A percentile compares a stretch with the other conserved stretches of the same genome.
These are phyloP conservation scores for Tulasnella sp. DNA, from an alignment of 768 basidiomycete species.

Conservation along the genomic window DNA sequence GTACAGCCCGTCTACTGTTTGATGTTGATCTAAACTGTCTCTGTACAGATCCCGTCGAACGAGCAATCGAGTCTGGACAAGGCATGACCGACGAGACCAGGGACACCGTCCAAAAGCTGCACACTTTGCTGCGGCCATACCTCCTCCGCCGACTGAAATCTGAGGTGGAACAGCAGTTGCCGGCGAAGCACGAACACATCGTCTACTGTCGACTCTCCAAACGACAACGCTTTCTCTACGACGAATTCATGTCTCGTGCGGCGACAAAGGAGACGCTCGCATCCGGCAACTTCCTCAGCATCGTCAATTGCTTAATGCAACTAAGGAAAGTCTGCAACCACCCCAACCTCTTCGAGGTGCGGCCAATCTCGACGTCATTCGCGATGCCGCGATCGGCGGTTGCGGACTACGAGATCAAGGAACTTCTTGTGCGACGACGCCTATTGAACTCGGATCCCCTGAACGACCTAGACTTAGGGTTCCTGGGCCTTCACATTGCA, in stretches of 20 bases:
- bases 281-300: conserved; percentile 47
- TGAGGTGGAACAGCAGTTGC: conserved; percentile 31
- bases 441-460: conserved; percentile 23
- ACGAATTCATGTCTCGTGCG: conserved; percentile 87
- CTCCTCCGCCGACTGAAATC: conserved; percentile 30
- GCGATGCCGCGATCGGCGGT: conserved; percentile 28
- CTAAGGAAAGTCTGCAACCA: conserved; percentile 33
- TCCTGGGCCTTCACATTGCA: conserved; percentile 54
- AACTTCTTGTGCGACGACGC: conserved; percentile 27
- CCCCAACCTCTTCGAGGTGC: conserved; percentile 31
- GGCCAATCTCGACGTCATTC: conserved; percentile 33
- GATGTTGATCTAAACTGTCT: not conserved
- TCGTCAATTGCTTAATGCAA: conserved; percentile 34
- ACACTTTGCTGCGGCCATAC: conserved; percentile 30
- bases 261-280: conserved; percentile 71
- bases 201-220: conserved; percentile 81
- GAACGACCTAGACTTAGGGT: conserved; percentile 30
- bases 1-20: conserved; percentile 25
- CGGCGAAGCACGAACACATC: conserved; percentile 77
- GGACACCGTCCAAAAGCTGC: conserved; percentile 71
- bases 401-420: conserved; percentile 28
- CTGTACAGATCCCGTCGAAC: conserved; percentile 75
- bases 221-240: conserved; percentile 86
- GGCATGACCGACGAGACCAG: conserved; percentile 67
- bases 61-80: conserved; percentile 78